A percentile compares a stretch with the other conserved stretches of the same genome.
These are phyloP conservation scores for Ascochyta rabiei DNA, from an alignment of 2,329 filamentous ascomycete species.

Conservation along the genomic window DNA sequence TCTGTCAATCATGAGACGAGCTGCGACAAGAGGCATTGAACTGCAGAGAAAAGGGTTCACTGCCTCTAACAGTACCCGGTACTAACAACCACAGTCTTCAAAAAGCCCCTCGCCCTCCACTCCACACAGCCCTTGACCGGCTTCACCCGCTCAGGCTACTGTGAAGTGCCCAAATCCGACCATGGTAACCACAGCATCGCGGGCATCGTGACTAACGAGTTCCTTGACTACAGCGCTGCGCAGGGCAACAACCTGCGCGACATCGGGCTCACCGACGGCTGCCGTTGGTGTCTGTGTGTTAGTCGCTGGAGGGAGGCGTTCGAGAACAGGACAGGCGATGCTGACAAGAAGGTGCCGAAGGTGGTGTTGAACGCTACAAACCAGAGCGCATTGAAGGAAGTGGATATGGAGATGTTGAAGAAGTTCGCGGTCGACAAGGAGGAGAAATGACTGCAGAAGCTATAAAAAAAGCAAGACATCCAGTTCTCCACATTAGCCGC, in stretches of 20 bases:
- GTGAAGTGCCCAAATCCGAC: conserved; percentile 60
- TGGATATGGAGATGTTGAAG: conserved; percentile 57
- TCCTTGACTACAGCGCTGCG: conserved; percentile 65
- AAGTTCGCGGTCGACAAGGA: conserved; percentile 55
- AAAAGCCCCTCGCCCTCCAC: conserved; percentile 63
- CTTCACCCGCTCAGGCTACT: conserved; percentile 67
- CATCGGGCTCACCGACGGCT: conserved; percentile 62
- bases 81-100: conserved; percentile 55
- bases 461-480: neutral
- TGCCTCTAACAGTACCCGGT: neutral
- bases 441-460: conserved; percentile 5
- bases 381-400: conserved; percentile 56
- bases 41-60: too few relatives aligned
- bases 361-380: conserved; percentile 61
- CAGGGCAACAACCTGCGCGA: conserved; percentile 64
- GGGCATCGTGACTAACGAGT: conserved; percentile 62
- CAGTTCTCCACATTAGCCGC: too few relatives aligned
- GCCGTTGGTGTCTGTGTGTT: conserved; percentile 69
- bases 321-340: conserved; percentile 57
- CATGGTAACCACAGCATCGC: conserved; percentile 66
- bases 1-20: too few relatives aligned
- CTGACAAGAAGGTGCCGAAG: conserved; percentile 54
- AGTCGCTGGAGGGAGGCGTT: conserved; percentile 66
- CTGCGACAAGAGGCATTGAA: too few relatives aligned
- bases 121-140: conserved; percentile 65